Conservation (phyloP, 192 early-diverging fungal species). For the Backusella westeae region DNA sequence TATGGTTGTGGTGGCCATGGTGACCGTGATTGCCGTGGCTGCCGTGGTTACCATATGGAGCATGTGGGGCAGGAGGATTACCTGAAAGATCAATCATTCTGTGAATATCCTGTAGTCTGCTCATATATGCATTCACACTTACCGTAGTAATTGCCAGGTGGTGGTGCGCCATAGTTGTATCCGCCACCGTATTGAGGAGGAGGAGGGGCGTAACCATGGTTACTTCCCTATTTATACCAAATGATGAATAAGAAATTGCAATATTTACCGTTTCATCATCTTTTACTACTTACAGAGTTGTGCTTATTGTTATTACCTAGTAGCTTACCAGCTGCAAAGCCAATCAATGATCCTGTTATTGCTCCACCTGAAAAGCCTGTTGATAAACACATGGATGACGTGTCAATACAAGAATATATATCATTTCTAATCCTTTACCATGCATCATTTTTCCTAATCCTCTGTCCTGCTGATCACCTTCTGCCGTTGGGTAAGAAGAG, state of each 20-base stretch:
- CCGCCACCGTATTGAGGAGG: neutral
- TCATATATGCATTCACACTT: neutral
- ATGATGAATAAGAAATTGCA: neutral
- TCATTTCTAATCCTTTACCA: neutral
- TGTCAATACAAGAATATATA: neutral
- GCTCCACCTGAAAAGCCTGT: conserved; percentile 16
- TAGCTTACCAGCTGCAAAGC: conserved; percentile 8
- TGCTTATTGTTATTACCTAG: neutral
- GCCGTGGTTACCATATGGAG: neutral
- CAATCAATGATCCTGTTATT: conserved; percentile 5
- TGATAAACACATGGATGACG: neutral
- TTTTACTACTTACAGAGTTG: neutral
- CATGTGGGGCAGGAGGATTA: neutral
- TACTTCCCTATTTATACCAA: neutral
- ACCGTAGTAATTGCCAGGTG: neutral
- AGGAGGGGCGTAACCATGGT: neutral
- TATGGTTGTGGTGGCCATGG: neutral
- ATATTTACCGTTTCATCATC: neutral
- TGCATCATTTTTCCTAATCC: neutral
- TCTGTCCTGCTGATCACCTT: conserved; percentile 3
- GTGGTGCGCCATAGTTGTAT: neutral
- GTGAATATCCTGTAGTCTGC: neutral
- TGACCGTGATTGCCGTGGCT: neutral
- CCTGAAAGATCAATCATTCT: neutral
- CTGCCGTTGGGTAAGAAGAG: neutral